Evolutionary conservation across 2,329 filamentous ascomycete genomes (phyloP), one percentile per base, ranked within the genome.

Genomic region (Cercospora berteroae): DNA sequence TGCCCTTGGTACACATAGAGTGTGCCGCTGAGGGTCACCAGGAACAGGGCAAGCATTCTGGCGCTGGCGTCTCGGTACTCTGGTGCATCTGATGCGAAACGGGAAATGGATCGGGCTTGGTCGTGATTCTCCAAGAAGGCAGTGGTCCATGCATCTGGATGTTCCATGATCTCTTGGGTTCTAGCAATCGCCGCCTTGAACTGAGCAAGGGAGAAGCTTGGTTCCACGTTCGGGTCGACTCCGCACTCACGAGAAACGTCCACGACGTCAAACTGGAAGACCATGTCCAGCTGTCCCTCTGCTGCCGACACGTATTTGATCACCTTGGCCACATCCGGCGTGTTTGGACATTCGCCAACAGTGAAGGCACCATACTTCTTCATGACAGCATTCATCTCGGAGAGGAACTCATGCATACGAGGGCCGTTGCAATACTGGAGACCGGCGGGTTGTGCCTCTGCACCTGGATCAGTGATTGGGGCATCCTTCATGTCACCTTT

Each of bases 121-220:
- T 90, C 87, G 75, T 90, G 88, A 76, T 89, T 89, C 75, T 89
- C 87, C 64, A 88, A 82, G 73, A 87, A 89, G 25, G 89, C 77
- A 0, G 87, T 85, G 73, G 88, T 88, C 87, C 88, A 90, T 31
- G 86, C 87, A 68, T 84, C 80, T 67, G 85, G 83, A 18, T 83
- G 80, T n/a, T 56, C 31, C 31, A 67, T 27, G 42, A 66, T 60
- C 10, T 27, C 31, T 20, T 66, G 64, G 4, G 58, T 60, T 8
- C 42, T 36, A 25, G 29, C 42, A 20, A 66, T 33, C 16, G 64
- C 58, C 12, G 10, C 36, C 31, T 66, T 66, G 18, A 66, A 59
- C 25, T 60, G 39, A 36, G 36, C 25, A 25, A 67, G 55, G 25
- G 63, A 56, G 42, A 48, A 67, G 16, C 55, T 58, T 16, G 60